Conservation (phyloP, 2,329 filamentous ascomycete species). For the Trichoderma hamatum region DNA sequence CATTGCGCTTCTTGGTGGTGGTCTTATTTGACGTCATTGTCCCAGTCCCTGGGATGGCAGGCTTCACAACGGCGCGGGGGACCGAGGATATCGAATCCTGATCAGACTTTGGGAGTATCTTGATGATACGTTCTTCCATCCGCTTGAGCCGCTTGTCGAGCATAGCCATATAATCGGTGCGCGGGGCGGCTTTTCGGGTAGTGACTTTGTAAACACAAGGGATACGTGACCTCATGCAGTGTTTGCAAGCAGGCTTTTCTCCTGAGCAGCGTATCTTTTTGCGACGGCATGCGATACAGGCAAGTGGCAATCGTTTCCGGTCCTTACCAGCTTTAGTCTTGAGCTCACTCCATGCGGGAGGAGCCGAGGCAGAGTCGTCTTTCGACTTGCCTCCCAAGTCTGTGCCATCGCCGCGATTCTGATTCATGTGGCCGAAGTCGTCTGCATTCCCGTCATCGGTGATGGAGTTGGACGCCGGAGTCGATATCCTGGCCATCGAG, state of each 20-base stretch:
- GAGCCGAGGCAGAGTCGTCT: slow-evolving; percentile 60
- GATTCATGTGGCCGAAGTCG: slow-evolving; percentile 59
- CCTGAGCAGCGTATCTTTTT: slow-evolving; percentile 99
- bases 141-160: slow-evolving; percentile 91
- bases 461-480: slow-evolving; percentile 50
- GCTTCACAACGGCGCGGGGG: slow-evolving; percentile 82
- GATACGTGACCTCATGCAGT: slow-evolving; percentile 88
- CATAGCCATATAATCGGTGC: slow-evolving; percentile 99
- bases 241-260: slow-evolving; percentile 96
- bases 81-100: slow-evolving; percentile 68
- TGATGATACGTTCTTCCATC: slow-evolving; percentile 98
- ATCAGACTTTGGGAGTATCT: slow-evolving; percentile 87
- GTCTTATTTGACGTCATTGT: slow-evolving; percentile 46
- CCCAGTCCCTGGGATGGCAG: slow-evolving; percentile 62
- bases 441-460: slow-evolving; percentile 57
- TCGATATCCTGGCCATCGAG: slow-evolving; percentile 47
- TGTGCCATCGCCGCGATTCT: slow-evolving; percentile 54
- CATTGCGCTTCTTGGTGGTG: slow-evolving; percentile 75
- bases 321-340: slow-evolving; percentile 96
- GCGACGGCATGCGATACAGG: slow-evolving; percentile 91
- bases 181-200: slow-evolving; percentile 86
- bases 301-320: slow-evolving; percentile 85
- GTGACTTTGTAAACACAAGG: slow-evolving; percentile 98
- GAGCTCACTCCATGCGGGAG: slow-evolving; percentile 76
- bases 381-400: slow-evolving; percentile 57